phyloP scores from a whole-genome alignment of 768 basidiomycete species.

The Podaxis rugospora region DNA sequence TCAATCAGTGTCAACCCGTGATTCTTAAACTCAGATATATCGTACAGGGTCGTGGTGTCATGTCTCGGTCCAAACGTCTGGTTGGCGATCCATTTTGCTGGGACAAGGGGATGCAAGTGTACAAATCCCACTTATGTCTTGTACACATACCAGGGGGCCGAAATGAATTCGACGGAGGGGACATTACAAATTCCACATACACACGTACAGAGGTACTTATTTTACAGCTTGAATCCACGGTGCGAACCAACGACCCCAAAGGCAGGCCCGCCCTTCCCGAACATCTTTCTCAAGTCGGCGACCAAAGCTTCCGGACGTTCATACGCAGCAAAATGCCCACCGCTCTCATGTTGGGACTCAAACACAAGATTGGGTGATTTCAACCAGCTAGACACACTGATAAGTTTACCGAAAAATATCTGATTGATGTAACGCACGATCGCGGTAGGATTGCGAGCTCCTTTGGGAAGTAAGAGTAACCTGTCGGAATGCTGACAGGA shows the following conservation, averaged over 20 bases:
- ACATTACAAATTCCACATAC: background rate
- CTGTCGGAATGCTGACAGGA: constrained; percentile 35
- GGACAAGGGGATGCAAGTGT: too few species aligned
- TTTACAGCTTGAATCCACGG: constrained; percentile 27
- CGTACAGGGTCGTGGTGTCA: too few species aligned
- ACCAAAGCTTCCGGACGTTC: constrained; percentile 46
- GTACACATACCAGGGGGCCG: too few species aligned
- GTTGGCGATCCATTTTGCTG: too few species aligned
- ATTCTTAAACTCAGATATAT: too few species aligned
- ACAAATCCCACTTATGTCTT: too few species aligned
- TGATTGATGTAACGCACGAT: constrained; percentile 19
- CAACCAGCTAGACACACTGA: constrained; percentile 34
- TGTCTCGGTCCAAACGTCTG: too few species aligned
- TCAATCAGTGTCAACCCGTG: too few species aligned
- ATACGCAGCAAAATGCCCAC: constrained; percentile 57
- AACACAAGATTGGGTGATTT: constrained; percentile 36
- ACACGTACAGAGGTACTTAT: background rate
- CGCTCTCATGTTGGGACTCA: constrained; percentile 40
- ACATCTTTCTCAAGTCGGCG: constrained; percentile 51
- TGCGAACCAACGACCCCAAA: constrained; percentile 42
- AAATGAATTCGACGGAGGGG: too few species aligned
- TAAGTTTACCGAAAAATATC: background rate
- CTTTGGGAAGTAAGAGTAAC: constrained; percentile 48
- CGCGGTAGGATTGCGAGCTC: constrained; percentile 32
- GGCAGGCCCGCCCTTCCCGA: constrained; percentile 45